Conservation (phyloP, 169 alveolate species). For the Cryptosporidium sp. region DNA sequence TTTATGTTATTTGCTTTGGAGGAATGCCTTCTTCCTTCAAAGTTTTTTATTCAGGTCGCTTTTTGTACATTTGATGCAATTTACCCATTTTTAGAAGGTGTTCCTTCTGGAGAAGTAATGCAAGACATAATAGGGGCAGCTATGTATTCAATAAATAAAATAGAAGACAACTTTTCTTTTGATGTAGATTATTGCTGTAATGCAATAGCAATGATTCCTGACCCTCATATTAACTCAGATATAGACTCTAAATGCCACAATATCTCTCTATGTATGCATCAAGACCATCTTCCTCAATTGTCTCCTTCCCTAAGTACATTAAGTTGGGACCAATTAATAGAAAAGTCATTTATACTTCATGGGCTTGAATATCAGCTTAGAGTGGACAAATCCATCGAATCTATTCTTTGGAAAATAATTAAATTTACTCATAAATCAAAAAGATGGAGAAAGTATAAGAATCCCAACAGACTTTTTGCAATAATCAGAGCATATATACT, state of each 20-base stretch:
- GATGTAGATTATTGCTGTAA: slow-evolving; percentile 10
- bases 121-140: slow-evolving; percentile 69
- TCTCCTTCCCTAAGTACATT: slow-evolving; percentile 27
- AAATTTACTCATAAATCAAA: slow-evolving; percentile 14
- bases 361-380: slow-evolving; percentile 18
- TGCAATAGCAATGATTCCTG: slow-evolving; percentile 35
- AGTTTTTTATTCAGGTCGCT: slow-evolving; percentile 34
- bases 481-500: slow-evolving; percentile 53
- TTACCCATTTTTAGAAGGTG: slow-evolving; percentile 64
- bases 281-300: slow-evolving; percentile 18
- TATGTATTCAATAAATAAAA: slow-evolving; percentile 30
- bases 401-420: slow-evolving; percentile 29
- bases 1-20: slow-evolving; percentile 58
- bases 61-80: slow-evolving; percentile 68
- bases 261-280: slow-evolving; percentile 58
- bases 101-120: slow-evolving; percentile 55
- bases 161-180: slow-evolving; percentile 3
- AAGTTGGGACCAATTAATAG: slow-evolving; percentile 15
- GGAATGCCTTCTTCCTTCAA: slow-evolving; percentile 54
- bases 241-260: slow-evolving; percentile 20
- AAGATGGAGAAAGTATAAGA: not conserved
- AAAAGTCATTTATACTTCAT: slow-evolving; percentile 22
- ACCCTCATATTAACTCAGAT: slow-evolving; percentile 8
- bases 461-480: slow-evolving; percentile 21
- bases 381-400: not conserved